A percentile compares a stretch with the other conserved stretches of the same genome.
phyloP scores from a whole-genome alignment of 2,329 filamentous ascomycete species.

The Ceratocystis diversiconidia region DNA sequence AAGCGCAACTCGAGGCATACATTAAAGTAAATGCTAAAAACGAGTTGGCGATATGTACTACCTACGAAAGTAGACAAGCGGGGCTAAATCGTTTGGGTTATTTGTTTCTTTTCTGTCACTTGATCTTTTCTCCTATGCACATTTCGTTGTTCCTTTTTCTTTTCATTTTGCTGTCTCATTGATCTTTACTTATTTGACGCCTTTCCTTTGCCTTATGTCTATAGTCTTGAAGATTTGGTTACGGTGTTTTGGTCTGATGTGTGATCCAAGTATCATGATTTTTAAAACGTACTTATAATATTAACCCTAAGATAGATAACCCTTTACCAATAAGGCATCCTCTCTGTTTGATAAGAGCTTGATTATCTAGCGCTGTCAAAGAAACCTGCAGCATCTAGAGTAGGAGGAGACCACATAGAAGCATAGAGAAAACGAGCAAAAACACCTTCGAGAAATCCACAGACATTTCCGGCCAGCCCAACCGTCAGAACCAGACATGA shows the following conservation, averaged over 20 bases:
- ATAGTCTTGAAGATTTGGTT: background rate
- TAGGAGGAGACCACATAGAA: background rate
- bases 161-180: background rate
- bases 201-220: background rate
- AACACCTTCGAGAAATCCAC: background rate
- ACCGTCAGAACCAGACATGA: background rate
- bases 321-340: no score
- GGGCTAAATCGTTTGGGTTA: conserved; percentile 3
- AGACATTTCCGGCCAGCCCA: background rate
- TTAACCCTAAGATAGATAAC: no score
- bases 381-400: background rate
- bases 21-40: background rate
- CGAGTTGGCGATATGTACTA: background rate
- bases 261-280: no score
- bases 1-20: background rate
- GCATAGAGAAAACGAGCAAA: background rate
- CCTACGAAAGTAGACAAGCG: conserved; percentile 1
- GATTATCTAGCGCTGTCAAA: background rate
- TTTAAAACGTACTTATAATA: no score
- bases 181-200: background rate
- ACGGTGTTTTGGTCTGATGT: no score
- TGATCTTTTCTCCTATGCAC: background rate
- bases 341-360: no score
- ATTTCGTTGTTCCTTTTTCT: background rate
- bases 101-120: conserved; percentile 11